phyloP scores from a whole-genome alignment of 2,329 filamentous ascomycete genomes.

The Thielaviopsis populi region DNA sequence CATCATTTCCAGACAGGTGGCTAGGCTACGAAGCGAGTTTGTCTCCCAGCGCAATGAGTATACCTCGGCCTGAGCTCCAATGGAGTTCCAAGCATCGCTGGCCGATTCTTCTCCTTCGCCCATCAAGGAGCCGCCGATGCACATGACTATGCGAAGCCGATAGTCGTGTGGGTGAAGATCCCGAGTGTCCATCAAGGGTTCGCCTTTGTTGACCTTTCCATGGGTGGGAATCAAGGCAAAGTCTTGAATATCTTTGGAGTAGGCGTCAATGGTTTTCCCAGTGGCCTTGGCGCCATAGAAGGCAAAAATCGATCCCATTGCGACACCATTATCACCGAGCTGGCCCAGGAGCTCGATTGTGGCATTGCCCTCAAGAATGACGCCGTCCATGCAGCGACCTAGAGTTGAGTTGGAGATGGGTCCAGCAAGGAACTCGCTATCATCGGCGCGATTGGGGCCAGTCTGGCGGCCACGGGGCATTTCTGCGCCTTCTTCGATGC shows the following conservation, averaged over 20 bases:
- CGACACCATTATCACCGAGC: slow-evolving; percentile 61
- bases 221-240: slow-evolving; percentile 72
- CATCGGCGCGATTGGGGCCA: slow-evolving; percentile 14
- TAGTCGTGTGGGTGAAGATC: slow-evolving; percentile 42
- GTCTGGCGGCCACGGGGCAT: slow-evolving; percentile 22
- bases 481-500: slow-evolving; percentile 19
- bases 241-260: slow-evolving; percentile 71
- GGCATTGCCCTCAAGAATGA: slow-evolving; percentile 57
- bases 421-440: slow-evolving; percentile 52
- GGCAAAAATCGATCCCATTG: slow-evolving; percentile 77
- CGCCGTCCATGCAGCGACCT: slow-evolving; percentile 61
- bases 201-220: slow-evolving; percentile 26
- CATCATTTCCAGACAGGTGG: slow-evolving; percentile 60
- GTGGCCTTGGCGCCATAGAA: slow-evolving; percentile 79
- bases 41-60: slow-evolving; percentile 79
- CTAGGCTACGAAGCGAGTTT: slow-evolving; percentile 60
- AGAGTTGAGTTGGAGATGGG: slow-evolving; percentile 66
- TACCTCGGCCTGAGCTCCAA: slow-evolving; percentile 59
- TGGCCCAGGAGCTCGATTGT: slow-evolving; percentile 67
- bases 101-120: slow-evolving; percentile 57
- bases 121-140: slow-evolving; percentile 67
- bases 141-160: slow-evolving; percentile 66
- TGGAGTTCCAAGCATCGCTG: slow-evolving; percentile 55
- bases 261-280: slow-evolving; percentile 75
- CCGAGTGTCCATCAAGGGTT: slow-evolving; percentile 34